Conservation (phyloP, 768 basidiomycete genomes). For the Floccularia luteovirens region DNA sequence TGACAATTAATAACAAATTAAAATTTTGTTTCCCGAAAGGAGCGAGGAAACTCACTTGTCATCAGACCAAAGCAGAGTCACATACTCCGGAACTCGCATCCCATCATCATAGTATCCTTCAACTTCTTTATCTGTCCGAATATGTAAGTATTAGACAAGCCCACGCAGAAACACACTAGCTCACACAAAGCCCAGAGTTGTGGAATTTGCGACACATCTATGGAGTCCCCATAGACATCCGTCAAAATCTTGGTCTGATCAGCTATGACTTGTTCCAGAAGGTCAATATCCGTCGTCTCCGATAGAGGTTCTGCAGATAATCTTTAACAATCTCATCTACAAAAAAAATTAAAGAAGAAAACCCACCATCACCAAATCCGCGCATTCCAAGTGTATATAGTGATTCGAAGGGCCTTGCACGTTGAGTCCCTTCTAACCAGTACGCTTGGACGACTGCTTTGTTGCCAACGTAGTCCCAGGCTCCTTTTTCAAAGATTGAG, state of each 20-base stretch:
- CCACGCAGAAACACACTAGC: conserved; percentile 12
- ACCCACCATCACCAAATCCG: conserved; percentile 47
- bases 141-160: not conserved
- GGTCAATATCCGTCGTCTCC: conserved; percentile 37
- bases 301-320: conserved; percentile 38
- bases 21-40: not conserved
- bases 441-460: conserved; percentile 46
- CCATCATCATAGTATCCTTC: conserved; percentile 61
- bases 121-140: conserved; percentile 44
- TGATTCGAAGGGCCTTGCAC: conserved; percentile 53
- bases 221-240: conserved; percentile 37
- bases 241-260: conserved; percentile 58
- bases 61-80: conserved; percentile 65
- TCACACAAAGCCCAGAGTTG: conserved; percentile 60
- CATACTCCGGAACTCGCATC: conserved; percentile 53
- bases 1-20: conserved; percentile 10
- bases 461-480: conserved; percentile 59
- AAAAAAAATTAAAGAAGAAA: not conserved
- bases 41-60: conserved; percentile 42
- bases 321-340: not conserved
- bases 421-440: conserved; percentile 53
- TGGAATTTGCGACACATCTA: conserved; percentile 42
- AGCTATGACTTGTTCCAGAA: conserved; percentile 47
- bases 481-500: conserved; percentile 43
- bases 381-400: conserved; percentile 67